These are phyloP conservation scores for Lasiosphaeria hispida DNA, from an alignment of 495 filamentous ascomycete genomes.

Conservation along the genomic window DNA sequence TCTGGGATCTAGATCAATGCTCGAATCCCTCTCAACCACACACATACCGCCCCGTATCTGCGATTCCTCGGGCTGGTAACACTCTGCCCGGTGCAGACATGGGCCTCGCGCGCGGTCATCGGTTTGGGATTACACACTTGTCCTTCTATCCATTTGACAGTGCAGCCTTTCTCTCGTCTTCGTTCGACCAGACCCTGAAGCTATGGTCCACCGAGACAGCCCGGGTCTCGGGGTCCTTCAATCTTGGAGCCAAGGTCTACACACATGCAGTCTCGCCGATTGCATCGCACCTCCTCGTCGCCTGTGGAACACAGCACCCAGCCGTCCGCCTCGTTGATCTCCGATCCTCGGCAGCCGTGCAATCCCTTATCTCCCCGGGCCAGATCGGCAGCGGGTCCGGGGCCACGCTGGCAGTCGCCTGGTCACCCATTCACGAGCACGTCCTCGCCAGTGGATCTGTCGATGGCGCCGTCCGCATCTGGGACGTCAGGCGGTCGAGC, in stretches of 20 bases:
- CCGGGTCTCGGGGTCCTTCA: conserved; percentile 61
- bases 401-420: conserved; percentile 68
- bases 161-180: conserved; percentile 73
- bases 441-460: conserved; percentile 73
- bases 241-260: conserved; percentile 68
- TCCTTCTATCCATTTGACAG: conserved; percentile 88
- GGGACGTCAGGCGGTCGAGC: conserved; percentile 76
- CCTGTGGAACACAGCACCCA: conserved; percentile 78
- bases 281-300: conserved; percentile 69
- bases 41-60: conserved; percentile 49
- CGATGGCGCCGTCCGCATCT: conserved; percentile 77
- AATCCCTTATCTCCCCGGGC: conserved; percentile 58
- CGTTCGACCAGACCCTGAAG: conserved; percentile 81
- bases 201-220: conserved; percentile 68
- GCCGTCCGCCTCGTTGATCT: conserved; percentile 80
- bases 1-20: conserved; percentile 77
- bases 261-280: conserved; percentile 73
- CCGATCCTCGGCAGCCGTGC: conserved; percentile 69
- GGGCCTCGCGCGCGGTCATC: conserved; percentile 49
- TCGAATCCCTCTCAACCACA: conserved; percentile 35
- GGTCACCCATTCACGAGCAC: conserved; percentile 76
- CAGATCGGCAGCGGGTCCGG: conserved; percentile 55
- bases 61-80: conserved; percentile 26
- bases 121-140: conserved; percentile 77
- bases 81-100: not conserved